Evolutionary conservation across 2,329 filamentous ascomycete species (phyloP), one percentile per base, ranked within the genome.

Genomic region (Shiraia bambusicola): DNA sequence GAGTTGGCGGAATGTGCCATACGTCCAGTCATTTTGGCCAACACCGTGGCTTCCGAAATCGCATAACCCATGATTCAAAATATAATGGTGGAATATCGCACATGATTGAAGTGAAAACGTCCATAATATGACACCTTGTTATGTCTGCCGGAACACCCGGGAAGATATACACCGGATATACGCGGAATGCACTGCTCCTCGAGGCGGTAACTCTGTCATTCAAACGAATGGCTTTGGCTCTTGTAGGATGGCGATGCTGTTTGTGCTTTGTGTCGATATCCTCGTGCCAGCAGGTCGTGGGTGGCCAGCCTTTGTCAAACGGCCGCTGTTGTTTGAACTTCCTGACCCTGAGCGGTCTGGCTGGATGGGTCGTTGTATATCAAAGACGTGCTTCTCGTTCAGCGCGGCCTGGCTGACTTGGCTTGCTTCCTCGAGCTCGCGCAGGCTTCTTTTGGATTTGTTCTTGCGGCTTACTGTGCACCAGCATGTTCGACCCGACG

Each of bases 151-250:
- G n/a, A n/a, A n/a, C n/a, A n/a, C n/a, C n/a, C n/a, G n/a, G n/a
- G n/a, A 22, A 22, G 19, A 8, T 22, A 22, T 22, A 22, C 8
- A 8, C 8, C 19, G 19, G 19, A 22, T 22, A 8, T 8, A 22
- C 19, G 4, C 19, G 4, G 19, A 8, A n/a, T n/a, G n/a, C n/a
- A n/a, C n/a, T n/a, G n/a, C n/a, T n/a, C n/a, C n/a, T n/a, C n/a
- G n/a, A n/a, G 4, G 19, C 19, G 19, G 8, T 5, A 22, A 22
- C 19, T 22, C n/a, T 24, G 9, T 11, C 16, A 22, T 57, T n/a
- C 52, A 60, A 3, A 60, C 55, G 32, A 60, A 56, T 7, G 36
- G 55, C 40, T 58, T 52, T 14, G 57, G 57, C 31, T 60, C 55
- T 15, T 60, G 57, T 3, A 45, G 35, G 7, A 37, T 35, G 2